Conservation (phyloP, 2,329 filamentous ascomycete genomes). For the Hymenoscyphus salicellus region DNA sequence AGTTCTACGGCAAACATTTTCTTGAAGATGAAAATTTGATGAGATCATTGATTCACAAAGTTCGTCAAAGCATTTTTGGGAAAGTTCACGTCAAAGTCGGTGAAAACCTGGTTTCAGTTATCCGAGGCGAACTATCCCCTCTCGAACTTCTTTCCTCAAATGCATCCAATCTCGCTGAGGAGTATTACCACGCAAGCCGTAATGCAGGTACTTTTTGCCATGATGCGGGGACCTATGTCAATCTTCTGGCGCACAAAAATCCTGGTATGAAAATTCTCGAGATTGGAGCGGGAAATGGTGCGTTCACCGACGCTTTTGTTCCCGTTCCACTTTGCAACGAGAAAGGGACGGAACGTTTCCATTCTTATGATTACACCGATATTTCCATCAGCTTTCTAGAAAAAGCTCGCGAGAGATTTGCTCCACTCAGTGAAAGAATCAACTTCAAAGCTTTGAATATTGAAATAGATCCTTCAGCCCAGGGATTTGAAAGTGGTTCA, state of each 20-base stretch:
- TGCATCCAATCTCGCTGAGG: no score
- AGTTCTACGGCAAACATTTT: no score
- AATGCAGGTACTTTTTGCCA: neutral
- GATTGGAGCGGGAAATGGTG: conserved; percentile 19
- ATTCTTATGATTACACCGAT: neutral
- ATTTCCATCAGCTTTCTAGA: neutral
- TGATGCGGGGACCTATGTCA: neutral
- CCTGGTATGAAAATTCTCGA: conserved; percentile 24
- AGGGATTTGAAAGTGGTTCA: neutral
- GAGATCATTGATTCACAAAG: no score
- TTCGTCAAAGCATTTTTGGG: no score
- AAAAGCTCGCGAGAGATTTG: neutral
- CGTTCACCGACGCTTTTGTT: conserved; percentile 6
- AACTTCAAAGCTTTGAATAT: neutral
- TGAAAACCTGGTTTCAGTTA: no score
- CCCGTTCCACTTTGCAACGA: conserved; percentile 1
- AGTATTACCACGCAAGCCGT: neutral
- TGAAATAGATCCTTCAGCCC: neutral
- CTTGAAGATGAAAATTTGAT: no score
- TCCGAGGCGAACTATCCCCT: no score
- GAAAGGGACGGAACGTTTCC: neutral
- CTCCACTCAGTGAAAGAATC: neutral
- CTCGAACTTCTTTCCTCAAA: no score
- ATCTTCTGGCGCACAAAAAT: conserved; percentile 9
- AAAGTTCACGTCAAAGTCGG: no score